Percentiles rank a stretch among this genome's conserved stretches.
phyloP scores from a whole-genome alignment of 257 asterid genomes.

The Solanum chiquidenum region DNA sequence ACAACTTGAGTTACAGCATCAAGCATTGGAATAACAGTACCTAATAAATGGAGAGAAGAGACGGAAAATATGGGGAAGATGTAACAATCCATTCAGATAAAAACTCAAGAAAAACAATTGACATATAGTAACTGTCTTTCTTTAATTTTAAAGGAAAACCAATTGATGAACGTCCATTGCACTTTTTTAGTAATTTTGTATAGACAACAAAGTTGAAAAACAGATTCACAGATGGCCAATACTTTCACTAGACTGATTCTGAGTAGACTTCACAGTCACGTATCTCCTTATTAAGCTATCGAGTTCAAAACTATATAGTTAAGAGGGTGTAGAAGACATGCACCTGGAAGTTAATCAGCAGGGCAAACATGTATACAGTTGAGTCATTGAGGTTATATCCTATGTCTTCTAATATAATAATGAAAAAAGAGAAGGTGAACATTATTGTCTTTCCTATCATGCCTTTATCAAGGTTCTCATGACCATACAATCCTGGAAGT shows the following conservation, averaged over 20 bases:
- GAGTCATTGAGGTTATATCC: background rate
- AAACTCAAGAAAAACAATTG: background rate
- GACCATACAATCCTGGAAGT: background rate
- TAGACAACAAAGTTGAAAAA: background rate
- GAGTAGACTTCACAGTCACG: background rate
- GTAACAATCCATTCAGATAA: background rate
- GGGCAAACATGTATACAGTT: background rate
- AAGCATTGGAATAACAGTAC: conserved; percentile 84
- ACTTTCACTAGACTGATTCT: background rate
- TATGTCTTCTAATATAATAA: background rate
- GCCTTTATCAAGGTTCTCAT: background rate
- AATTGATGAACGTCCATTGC: background rate
- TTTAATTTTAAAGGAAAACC: background rate
- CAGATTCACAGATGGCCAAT: background rate
- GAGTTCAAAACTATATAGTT: background rate
- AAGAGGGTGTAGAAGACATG: background rate
- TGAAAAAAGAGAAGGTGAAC: background rate
- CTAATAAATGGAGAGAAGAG: conserved; percentile 17
- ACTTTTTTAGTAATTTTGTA: background rate
- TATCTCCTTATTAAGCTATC: background rate
- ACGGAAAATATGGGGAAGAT: background rate
- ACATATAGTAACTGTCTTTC: background rate
- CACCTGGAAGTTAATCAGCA: background rate
- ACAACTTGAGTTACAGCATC: conserved; percentile 72
- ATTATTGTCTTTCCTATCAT: background rate